Evolutionary conservation across 140 eudicot species (phyloP).

Genomic region (Stevia rebaudiana): DNA sequence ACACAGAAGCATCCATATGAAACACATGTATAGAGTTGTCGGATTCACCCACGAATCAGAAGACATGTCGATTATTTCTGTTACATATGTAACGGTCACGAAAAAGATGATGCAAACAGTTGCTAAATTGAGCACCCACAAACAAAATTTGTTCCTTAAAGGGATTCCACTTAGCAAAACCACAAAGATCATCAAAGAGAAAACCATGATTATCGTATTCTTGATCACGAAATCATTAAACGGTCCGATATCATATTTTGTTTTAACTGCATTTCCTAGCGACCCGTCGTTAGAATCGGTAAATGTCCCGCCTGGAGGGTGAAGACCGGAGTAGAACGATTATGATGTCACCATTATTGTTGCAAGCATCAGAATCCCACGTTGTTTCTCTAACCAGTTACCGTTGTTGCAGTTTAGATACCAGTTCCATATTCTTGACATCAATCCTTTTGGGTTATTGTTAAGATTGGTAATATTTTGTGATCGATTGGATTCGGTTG

Average conservation of each 20-base stretch:
- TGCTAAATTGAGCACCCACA: constrained; percentile 29
- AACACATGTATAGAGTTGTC: neutral
- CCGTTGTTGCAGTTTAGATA: constrained; percentile 7
- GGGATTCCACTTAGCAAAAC: constrained; percentile 32
- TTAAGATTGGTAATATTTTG: neutral
- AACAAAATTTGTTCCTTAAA: constrained; percentile 22
- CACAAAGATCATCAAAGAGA: constrained; percentile 18
- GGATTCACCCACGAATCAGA: constrained; percentile 22
- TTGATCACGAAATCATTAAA: too few species aligned
- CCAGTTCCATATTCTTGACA: constrained; percentile 23
- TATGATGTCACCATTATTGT: constrained; percentile 7
- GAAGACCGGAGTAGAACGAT: constrained; percentile 19
- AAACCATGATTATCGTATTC: constrained; percentile 26
- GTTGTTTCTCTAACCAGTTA: constrained; percentile 36
- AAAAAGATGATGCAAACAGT: constrained; percentile 23
- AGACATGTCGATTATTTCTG: constrained; percentile 22
- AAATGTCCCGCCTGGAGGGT: constrained; percentile 35
- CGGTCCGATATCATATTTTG: too few species aligned
- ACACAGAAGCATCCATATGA: constrained; percentile 1
- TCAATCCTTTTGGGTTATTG: constrained; percentile 3
- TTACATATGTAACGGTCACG: neutral
- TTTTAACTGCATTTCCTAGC: constrained; percentile 25
- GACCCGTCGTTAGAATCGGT: too few species aligned
- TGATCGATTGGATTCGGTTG: neutral
- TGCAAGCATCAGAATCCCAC: constrained; percentile 18